These are phyloP conservation scores for Suillus ampliporus DNA, from an alignment of 768 basidiomycete species.

Conservation along the genomic window DNA sequence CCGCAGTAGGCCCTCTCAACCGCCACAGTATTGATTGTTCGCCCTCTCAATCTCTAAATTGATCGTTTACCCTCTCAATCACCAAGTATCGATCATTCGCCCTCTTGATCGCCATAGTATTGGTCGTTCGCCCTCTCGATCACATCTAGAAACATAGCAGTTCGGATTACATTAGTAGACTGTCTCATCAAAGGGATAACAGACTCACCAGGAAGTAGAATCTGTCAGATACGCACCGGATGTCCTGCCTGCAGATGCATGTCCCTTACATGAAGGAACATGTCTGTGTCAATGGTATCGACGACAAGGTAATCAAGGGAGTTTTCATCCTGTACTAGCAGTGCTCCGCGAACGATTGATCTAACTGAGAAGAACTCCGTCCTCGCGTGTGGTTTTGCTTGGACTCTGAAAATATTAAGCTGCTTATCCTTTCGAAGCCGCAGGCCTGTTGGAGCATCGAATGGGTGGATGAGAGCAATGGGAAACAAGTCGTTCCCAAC, in stretches of 20 bases:
- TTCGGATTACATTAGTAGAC: not conserved
- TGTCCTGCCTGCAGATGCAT: not conserved
- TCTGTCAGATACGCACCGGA: not conserved
- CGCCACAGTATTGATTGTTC: too few relatives aligned
- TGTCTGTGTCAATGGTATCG: conserved; percentile 37
- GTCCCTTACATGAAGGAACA: conserved; percentile 23
- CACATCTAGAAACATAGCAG: too few relatives aligned
- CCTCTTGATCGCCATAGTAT: too few relatives aligned
- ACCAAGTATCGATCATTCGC: too few relatives aligned
- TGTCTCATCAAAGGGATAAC: not conserved
- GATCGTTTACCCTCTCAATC: too few relatives aligned
- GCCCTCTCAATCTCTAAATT: too few relatives aligned
- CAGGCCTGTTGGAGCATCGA: conserved; percentile 18
- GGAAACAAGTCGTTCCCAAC: conserved; percentile 10
- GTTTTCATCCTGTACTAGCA: conserved; percentile 21
- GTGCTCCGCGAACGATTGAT: conserved; percentile 37
- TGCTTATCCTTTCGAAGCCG: conserved; percentile 25
- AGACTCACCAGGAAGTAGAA: not conserved
- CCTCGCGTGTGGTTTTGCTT: conserved; percentile 7
- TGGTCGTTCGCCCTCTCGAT: too few relatives aligned
- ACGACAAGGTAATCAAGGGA: conserved; percentile 30
- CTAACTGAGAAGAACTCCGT: conserved; percentile 29
- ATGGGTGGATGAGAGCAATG: conserved; percentile 23
- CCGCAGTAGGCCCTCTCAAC: too few relatives aligned
- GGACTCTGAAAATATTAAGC: conserved; percentile 25